These are phyloP conservation scores for Spirogloea muscicola DNA, from an alignment of 139 green algal genomes.

Conservation along the genomic window DNA sequence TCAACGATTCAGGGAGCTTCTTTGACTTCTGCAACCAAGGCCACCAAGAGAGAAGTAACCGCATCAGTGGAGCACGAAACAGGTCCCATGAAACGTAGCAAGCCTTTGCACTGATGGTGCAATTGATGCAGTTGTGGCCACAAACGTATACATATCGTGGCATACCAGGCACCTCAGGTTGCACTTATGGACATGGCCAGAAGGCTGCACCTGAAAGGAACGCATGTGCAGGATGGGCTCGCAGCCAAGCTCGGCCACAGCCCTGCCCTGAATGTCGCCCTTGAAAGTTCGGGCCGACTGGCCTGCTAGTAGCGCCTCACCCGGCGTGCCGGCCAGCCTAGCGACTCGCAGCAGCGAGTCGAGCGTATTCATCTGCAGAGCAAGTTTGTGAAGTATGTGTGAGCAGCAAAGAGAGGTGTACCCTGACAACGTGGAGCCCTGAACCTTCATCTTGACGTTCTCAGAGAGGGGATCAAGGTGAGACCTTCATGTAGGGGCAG, in stretches of 20 bases:
- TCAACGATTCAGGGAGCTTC: too few relatives aligned
- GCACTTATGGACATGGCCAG: too few relatives aligned
- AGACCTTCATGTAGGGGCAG: constrained; percentile 91
- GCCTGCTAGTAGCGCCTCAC: constrained; percentile 62
- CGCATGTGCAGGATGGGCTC: constrained; percentile 96
- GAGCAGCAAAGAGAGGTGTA: background rate
- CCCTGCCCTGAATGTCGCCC: constrained; percentile 1
- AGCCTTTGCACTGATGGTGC: too few relatives aligned
- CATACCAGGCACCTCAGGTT: too few relatives aligned
- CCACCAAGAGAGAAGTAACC: too few relatives aligned
- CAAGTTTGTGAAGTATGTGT: background rate
- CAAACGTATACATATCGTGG: too few relatives aligned
- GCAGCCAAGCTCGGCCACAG: constrained; percentile 65
- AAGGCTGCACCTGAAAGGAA: constrained; percentile 83
- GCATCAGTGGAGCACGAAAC: too few relatives aligned
- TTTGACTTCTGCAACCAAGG: too few relatives aligned
- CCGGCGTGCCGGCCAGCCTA: constrained; percentile 51
- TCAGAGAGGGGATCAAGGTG: background rate
- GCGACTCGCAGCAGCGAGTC: constrained; percentile 52
- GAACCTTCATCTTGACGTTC: background rate
- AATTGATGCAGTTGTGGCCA: too few relatives aligned
- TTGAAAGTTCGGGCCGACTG: constrained; percentile 58
- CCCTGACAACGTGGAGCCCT: background rate
- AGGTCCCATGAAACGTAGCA: too few relatives aligned
- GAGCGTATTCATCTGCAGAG: constrained; percentile 53